Evolutionary conservation across 208 protist species (phyloP), one percentile per base, ranked within the genome.

Genomic region (Novymonas esmeraldas): DNA sequence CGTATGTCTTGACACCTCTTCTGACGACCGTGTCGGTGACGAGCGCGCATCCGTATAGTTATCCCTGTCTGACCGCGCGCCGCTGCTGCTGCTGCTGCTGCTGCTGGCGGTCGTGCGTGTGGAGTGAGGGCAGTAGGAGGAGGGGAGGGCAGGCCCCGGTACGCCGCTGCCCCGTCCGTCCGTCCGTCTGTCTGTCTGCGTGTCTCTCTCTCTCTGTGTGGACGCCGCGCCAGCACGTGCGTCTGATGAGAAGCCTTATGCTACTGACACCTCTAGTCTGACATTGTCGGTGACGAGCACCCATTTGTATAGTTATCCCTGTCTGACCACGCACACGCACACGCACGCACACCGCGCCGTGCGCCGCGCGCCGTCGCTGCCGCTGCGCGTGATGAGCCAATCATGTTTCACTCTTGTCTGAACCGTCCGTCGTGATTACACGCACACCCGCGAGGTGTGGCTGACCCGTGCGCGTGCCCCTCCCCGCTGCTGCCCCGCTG

Each of bases 221-320:
- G n/a, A n/a, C n/a, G n/a, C n/a, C n/a, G n/a, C n/a, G n/a, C n/a
- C n/a, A n/a, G n/a, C n/a, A n/a, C n/a, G n/a, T 50, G 45, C 45
- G 45, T 50, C 45, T 50, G 45, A 50, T 50, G 58, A 64, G 13
- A 64, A 64, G 33, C 2, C 58, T 49, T 29, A 64, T 64, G 58
- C 38, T 64, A 64, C 58, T 64, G 58, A 78, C 73, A 78, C 73
- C 70, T 80, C 70, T 79, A 55, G 67, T 79, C 68, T 76, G 59
- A 79, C 39, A 70, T 6, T 46, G 6, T 70, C 38, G 57, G 61
- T 79, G 73, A 73, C 73, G 73, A 73, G 31, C 66, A 74, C 73
- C 57, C 73, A 75, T 64, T 34, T 69, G 64, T 54, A 79, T 68
- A 71, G 70, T 76, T 76, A 76, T 76, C 70, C 70, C 70, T 76